Evolutionary conservation across 108 stramenopile species (phyloP), one percentile per base, ranked within the genome.

Genomic region (Cyclotella atomus): DNA sequence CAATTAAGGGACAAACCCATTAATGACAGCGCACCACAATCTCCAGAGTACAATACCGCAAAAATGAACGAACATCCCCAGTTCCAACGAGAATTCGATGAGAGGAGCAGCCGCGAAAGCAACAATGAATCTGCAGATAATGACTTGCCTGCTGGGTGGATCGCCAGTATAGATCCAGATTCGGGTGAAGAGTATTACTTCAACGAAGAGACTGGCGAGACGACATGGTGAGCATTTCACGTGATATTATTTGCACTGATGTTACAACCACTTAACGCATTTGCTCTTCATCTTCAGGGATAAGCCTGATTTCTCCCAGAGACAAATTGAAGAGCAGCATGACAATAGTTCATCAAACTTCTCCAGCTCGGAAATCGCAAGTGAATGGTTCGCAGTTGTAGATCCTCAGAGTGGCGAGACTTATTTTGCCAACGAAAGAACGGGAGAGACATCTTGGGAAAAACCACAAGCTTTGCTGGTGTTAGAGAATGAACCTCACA

Each of bases 361-460:
- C 44, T 64, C 63, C 49, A 34, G 43, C 14, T 15, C 34, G 27
- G 68, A 70, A 33, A 2, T 6, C 4, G 34, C 21, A 16, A 59
- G 2, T 35, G 88, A 86, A 17, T 93, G 91, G 91, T 75, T 87
- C 12, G 84, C 77, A 20, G 38, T 85, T 15, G 77, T 81, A 19
- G 91, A 93, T 36, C 91, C 91, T 1, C 35, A 75, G 4, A 83
- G 76, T 68, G 89, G 91, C 0, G 68, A 52, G 20, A 79, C 79
- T 0, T 93, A 91, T 80, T 93, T 89, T 71, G 88, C 87, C n/a
- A 93, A 93, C 69, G 85, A 90, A 71, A 67, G 70, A 0, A 93
- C 92, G 29, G 88, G 88, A 30, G 89, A 87, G 74, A 88, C 87
- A 14, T 83, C 83, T 10, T 93, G 92, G 92, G 92, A 93, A 2